A percentile compares a stretch with the other conserved stretches of the same genome.
phyloP scores from a whole-genome alignment of 805 yeast species.

The Sugiyamaella marilandica region DNA sequence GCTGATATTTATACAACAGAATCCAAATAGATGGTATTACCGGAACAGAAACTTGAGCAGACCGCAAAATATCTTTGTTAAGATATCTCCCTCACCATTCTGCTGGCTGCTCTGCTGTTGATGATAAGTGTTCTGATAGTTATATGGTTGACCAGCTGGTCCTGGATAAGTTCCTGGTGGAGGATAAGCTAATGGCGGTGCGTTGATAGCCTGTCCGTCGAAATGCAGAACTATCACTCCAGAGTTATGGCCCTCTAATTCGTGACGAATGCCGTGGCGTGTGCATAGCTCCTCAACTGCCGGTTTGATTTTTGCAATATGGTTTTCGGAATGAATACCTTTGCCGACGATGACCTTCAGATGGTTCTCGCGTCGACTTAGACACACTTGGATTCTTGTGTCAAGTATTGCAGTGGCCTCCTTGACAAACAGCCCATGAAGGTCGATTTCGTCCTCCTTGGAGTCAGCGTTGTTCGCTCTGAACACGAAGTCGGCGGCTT shows the following conservation, averaged over 20 bases:
- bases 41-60: slow-evolving; percentile 16
- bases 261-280: slow-evolving; percentile 56
- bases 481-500: slow-evolving; percentile 84
- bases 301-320: slow-evolving; percentile 83
- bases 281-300: slow-evolving; percentile 76
- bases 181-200: slow-evolving; percentile 6
- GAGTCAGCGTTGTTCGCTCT: slow-evolving; percentile 84
- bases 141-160: slow-evolving; percentile 3
- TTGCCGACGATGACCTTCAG: slow-evolving; percentile 88
- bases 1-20: not conserved
- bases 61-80: slow-evolving; percentile 20
- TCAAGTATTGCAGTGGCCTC: slow-evolving; percentile 81
- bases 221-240: slow-evolving; percentile 61
- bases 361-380: slow-evolving; percentile 51
- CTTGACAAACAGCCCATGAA: slow-evolving; percentile 85
- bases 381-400: slow-evolving; percentile 64
- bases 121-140: slow-evolving; percentile 2
- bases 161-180: slow-evolving; percentile 13
- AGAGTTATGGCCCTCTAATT: slow-evolving; percentile 63
- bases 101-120: not conserved
- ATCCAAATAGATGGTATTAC: not conserved
- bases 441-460: slow-evolving; percentile 79
- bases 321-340: slow-evolving; percentile 77
- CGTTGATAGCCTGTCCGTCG: not conserved
- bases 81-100: slow-evolving; percentile 14